phyloP scores from a whole-genome alignment of 2,329 filamentous ascomycete genomes.

The Pseudogymnoascus sp. region DNA sequence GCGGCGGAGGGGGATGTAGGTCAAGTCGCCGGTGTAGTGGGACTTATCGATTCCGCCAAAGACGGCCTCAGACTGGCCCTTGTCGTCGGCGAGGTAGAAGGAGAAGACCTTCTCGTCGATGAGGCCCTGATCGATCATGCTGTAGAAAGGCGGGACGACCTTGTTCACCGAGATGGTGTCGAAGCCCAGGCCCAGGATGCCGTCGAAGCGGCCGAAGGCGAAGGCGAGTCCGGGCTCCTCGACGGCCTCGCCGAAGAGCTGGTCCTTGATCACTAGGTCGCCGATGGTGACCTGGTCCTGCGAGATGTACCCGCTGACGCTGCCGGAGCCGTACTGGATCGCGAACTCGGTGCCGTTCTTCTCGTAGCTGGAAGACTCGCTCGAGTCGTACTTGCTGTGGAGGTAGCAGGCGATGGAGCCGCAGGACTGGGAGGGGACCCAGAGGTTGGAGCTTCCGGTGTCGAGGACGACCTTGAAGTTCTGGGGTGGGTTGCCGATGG shows the following conservation, averaged over 20 bases:
- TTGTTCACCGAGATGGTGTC: slow-evolving; percentile 96
- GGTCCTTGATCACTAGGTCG: slow-evolving; percentile 77
- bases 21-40: slow-evolving; percentile 78
- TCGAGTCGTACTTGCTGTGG: slow-evolving; percentile 93
- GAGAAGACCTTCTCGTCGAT: slow-evolving; percentile 90
- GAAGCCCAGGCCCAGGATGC: slow-evolving; percentile 89
- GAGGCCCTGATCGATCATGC: slow-evolving; percentile 82
- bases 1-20: slow-evolving; percentile 87
- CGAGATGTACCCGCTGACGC: slow-evolving; percentile 87
- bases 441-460: slow-evolving; percentile 97
- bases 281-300: slow-evolving; percentile 81
- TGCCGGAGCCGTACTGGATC: slow-evolving; percentile 92
- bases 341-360: slow-evolving; percentile 87
- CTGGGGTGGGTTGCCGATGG: slow-evolving; percentile 85
- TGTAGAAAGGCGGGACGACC: slow-evolving; percentile 93
- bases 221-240: slow-evolving; percentile 94
- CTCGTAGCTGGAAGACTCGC: slow-evolving; percentile 81
- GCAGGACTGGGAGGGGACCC: slow-evolving; percentile 88
- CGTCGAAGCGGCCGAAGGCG: slow-evolving; percentile 94
- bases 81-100: slow-evolving; percentile 83
- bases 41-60: slow-evolving; percentile 83
- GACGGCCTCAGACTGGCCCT: slow-evolving; percentile 72
- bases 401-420: slow-evolving; percentile 96
- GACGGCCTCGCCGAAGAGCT: slow-evolving; percentile 95
- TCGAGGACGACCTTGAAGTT: slow-evolving; percentile 97